Percentiles rank a stretch among this genome's conserved stretches.
These are phyloP conservation scores for Scortechinia acanthostroma DNA, from an alignment of 2,329 filamentous ascomycete genomes.

Conservation along the genomic window DNA sequence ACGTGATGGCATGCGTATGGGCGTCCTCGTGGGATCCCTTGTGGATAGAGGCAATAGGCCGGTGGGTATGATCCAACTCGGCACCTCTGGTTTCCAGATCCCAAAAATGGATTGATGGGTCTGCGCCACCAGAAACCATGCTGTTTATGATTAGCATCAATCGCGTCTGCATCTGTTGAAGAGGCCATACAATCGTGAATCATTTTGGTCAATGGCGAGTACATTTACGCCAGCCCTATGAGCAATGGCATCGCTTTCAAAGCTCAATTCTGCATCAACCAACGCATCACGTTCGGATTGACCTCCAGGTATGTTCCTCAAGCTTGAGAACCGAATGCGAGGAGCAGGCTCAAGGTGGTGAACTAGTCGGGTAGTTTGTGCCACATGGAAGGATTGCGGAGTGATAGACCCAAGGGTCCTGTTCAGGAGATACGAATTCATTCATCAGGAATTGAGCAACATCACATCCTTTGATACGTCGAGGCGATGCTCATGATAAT, in stretches of 20 bases:
- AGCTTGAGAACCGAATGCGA: background rate
- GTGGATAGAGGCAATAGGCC: background rate
- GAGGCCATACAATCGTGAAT: background rate
- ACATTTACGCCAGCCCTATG: background rate
- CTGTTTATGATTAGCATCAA: background rate
- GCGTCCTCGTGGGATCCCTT: constrained; percentile 20
- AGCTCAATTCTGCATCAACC: background rate
- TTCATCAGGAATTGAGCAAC: constrained; percentile 1
- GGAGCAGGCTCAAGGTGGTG: background rate
- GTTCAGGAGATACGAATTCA: constrained; percentile 2
- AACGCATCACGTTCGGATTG: too few species aligned
- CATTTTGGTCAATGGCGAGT: background rate
- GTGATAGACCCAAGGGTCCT: background rate
- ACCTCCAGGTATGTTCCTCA: too few species aligned
- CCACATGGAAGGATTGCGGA: background rate
- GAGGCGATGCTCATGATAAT: too few species aligned
- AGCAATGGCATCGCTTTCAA: background rate
- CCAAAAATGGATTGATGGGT: background rate
- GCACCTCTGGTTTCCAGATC: background rate
- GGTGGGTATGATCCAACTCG: background rate
- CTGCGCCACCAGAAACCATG: constrained; percentile 1
- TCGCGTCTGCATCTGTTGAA: background rate
- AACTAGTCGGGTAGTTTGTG: constrained; percentile 1
- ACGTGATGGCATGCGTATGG: constrained; percentile 34
- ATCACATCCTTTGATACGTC: too few species aligned